A percentile compares a stretch with the other conserved stretches of the same genome.
Conservation (phyloP, 2,329 filamentous ascomycete species). For the Alternaria conjuncta region DNA sequence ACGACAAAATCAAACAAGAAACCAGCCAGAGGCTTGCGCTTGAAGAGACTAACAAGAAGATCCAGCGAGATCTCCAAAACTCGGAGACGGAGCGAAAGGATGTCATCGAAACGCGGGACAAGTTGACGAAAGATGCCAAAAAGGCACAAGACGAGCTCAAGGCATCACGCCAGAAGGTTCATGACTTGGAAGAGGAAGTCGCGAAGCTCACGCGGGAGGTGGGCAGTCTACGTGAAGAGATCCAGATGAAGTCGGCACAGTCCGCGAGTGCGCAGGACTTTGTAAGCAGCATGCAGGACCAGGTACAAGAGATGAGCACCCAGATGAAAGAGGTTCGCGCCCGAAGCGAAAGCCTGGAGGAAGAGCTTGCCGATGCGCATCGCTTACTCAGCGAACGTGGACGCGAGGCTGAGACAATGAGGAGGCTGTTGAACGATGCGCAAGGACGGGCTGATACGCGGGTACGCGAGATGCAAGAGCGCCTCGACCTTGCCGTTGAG, state of each 20-base stretch:
- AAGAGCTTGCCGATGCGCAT: conserved; percentile 89
- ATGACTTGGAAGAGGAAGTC: conserved; percentile 77
- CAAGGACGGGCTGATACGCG: conserved; percentile 82
- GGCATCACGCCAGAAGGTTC: conserved; percentile 62
- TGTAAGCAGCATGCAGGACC: conserved; percentile 90
- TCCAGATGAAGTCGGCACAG: conserved; percentile 82
- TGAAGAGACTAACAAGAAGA: conserved; percentile 78
- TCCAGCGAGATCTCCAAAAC: conserved; percentile 77
- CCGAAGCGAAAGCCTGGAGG: conserved; percentile 84
- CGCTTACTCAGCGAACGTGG: conserved; percentile 85
- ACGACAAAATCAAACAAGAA: conserved; percentile 79
- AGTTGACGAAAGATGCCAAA: conserved; percentile 71
- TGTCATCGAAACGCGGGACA: conserved; percentile 74
- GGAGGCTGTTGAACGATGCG: conserved; percentile 82
- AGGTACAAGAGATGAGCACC: conserved; percentile 83
- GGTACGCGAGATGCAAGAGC: conserved; percentile 85
- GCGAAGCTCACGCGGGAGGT: conserved; percentile 72
- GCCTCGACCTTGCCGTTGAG: conserved; percentile 89
- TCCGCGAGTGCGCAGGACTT: conserved; percentile 84
- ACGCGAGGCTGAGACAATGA: conserved; percentile 93
- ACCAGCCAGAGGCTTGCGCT: conserved; percentile 72
- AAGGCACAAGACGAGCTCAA: conserved; percentile 75
- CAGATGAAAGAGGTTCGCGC: conserved; percentile 90
- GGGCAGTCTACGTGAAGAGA: conserved; percentile 74
- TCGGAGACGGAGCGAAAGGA: conserved; percentile 82